A percentile compares a stretch with the other conserved stretches of the same genome.
Evolutionary conservation across 768 basidiomycete genomes (phyloP).

Genomic region (Podaxis sp.): DNA sequence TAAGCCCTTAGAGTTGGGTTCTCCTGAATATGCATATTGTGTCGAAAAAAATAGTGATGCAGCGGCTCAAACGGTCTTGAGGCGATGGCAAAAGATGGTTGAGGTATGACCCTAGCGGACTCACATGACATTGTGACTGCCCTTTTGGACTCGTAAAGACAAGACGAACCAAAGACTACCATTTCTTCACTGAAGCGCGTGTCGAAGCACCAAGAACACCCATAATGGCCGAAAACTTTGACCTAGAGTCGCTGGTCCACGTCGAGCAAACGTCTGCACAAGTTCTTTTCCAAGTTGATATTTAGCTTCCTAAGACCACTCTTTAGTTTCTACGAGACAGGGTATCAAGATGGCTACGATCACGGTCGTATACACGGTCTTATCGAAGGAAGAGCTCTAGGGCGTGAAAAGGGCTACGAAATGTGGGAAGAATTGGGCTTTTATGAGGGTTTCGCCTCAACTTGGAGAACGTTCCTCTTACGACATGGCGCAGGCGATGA

Average conservation of each 20-base stretch:
- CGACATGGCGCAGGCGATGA: not conserved
- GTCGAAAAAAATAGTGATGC: no score
- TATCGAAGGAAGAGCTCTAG: slow-evolving; percentile 88
- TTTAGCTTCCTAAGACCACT: not conserved
- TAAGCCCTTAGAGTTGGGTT: no score
- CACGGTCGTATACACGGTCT: slow-evolving; percentile 82
- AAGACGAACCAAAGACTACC: not conserved
- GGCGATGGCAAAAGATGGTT: no score
- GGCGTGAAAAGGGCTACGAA: slow-evolving; percentile 88
- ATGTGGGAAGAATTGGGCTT: slow-evolving; percentile 97
- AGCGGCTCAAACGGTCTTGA: no score
- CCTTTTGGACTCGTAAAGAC: no score
- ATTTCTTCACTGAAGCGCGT: not conserved
- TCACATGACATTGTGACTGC: no score
- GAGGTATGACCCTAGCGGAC: no score
- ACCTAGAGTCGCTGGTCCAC: not conserved
- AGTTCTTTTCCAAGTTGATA: not conserved
- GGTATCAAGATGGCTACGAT: slow-evolving; percentile 70
- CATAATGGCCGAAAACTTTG: no score
- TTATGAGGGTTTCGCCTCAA: slow-evolving; percentile 80
- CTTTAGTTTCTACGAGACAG: slow-evolving; percentile 75
- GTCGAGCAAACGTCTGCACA: slow-evolving; percentile 3
- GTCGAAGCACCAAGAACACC: not conserved
- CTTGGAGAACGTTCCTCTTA: slow-evolving; percentile 44
- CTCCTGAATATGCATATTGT: no score